These are phyloP conservation scores for Dryadomyces quercivorus DNA, from an alignment of 2,329 filamentous ascomycete species.

Conservation along the genomic window DNA sequence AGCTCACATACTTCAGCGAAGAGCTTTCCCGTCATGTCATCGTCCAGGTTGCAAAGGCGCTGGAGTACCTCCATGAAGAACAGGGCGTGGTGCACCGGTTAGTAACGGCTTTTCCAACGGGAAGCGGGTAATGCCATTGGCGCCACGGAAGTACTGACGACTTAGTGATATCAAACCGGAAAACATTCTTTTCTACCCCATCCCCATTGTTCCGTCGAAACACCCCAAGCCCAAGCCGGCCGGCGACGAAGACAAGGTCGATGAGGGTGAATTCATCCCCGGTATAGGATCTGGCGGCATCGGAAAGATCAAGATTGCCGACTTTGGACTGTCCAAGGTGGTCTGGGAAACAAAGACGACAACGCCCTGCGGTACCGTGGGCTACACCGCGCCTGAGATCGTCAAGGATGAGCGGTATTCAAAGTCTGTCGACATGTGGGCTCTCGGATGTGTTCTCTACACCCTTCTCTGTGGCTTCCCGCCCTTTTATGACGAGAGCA, in stretches of 20 bases:
- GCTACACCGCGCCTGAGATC: slow-evolving; percentile 95
- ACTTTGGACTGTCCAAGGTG: slow-evolving; percentile 94
- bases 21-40: slow-evolving; percentile 92
- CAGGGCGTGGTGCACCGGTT: slow-evolving; percentile 95
- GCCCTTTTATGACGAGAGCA: slow-evolving; percentile 97
- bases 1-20: slow-evolving; percentile 96
- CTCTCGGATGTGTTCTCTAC: slow-evolving; percentile 89
- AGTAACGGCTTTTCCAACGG: slow-evolving; percentile 18
- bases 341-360: slow-evolving; percentile 98
- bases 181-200: slow-evolving; percentile 87
- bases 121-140: background rate
- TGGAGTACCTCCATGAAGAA: slow-evolving; percentile 90
- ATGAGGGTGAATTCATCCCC: slow-evolving; percentile 84
- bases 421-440: slow-evolving; percentile 99
- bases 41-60: slow-evolving; percentile 81
- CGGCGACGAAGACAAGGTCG: slow-evolving; percentile 92
- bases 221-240: slow-evolving; percentile 68
- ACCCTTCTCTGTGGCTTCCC: slow-evolving; percentile 95
- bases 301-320: slow-evolving; percentile 90
- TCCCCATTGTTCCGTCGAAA: slow-evolving; percentile 68
- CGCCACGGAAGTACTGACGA: slow-evolving; percentile 10
- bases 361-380: slow-evolving; percentile 97
- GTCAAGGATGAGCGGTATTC: slow-evolving; percentile 98
- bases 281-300: slow-evolving; percentile 83
- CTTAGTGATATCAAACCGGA: slow-evolving; percentile 93